Conservation (phyloP, 257 asterid genomes). For the Ehretia macrophylla region DNA sequence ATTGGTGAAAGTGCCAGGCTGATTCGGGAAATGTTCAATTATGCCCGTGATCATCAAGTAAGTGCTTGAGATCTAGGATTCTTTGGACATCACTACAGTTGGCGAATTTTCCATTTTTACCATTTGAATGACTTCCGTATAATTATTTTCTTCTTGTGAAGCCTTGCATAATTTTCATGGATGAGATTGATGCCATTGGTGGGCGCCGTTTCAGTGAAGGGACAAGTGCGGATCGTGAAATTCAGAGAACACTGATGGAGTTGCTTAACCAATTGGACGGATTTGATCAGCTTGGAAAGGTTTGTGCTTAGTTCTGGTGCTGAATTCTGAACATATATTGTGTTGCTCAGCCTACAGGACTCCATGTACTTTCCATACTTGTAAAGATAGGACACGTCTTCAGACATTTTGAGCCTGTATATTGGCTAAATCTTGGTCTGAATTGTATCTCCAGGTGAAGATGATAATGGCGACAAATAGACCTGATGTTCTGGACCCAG, state of each 20-base stretch:
- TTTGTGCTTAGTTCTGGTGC: constrained; percentile 15
- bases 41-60: constrained; percentile 90
- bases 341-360: no score
- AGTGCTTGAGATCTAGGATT: constrained; percentile 8
- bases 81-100: not conserved
- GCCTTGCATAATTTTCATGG: constrained; percentile 99
- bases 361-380: not conserved
- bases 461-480: constrained; percentile 98
- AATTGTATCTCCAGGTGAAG: constrained; percentile 58
- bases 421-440: not conserved
- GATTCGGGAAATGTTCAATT: constrained; percentile 74
- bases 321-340: not conserved
- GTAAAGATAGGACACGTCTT: not conserved
- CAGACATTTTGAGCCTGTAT: not conserved
- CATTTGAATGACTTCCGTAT: not conserved
- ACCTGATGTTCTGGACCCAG: constrained; percentile 95
- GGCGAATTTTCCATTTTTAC: not conserved
- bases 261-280: constrained; percentile 94
- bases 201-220: constrained; percentile 98
- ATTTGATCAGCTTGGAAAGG: constrained; percentile 97
- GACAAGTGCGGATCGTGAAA: constrained; percentile 98
- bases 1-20: constrained; percentile 84
- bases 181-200: constrained; percentile 95
- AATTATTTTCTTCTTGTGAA: constrained; percentile 16
- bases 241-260: constrained; percentile 96